A percentile compares a stretch with the other conserved stretches of the same genome.
Evolutionary conservation across 495 filamentous ascomycete species (phyloP).

Genomic region (Xylaria curta): DNA sequence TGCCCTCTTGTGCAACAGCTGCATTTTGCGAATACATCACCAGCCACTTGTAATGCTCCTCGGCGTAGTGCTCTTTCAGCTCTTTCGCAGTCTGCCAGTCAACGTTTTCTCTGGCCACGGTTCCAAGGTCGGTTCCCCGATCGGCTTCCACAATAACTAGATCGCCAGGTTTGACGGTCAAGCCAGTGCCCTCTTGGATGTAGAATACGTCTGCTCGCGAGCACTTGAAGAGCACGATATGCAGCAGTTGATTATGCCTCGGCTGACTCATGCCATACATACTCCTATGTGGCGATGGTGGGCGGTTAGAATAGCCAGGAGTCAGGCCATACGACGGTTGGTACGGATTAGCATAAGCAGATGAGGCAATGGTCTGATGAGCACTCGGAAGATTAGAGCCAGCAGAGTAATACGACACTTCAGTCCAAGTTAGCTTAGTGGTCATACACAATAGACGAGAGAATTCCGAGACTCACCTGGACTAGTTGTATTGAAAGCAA

Average conservation of each 20-base stretch:
- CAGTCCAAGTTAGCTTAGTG: constrained; percentile 35
- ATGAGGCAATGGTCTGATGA: constrained; percentile 49
- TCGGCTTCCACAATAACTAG: constrained; percentile 97
- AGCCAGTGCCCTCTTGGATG: constrained; percentile 90
- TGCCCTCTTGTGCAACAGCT: constrained; percentile 61
- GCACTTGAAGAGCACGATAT: constrained; percentile 95
- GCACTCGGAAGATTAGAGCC: constrained; percentile 35
- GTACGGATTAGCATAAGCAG: constrained; percentile 48
- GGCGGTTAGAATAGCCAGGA: constrained; percentile 60
- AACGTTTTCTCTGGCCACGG: constrained; percentile 84
- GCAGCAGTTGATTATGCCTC: constrained; percentile 81
- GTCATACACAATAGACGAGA: background rate
- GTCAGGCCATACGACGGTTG: constrained; percentile 55
- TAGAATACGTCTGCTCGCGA: constrained; percentile 94
- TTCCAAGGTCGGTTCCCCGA: constrained; percentile 92
- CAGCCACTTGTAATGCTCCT: constrained; percentile 94
- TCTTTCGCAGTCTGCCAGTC: constrained; percentile 84
- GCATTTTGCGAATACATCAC: constrained; percentile 94
- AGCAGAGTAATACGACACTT: constrained; percentile 59
- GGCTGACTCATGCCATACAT: constrained; percentile 70
- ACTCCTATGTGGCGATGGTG: constrained; percentile 62
- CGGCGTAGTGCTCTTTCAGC: constrained; percentile 83
- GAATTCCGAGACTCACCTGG: constrained; percentile 40
- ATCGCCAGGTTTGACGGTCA: constrained; percentile 88
- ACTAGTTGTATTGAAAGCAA: constrained; percentile 40